phyloP scores from a whole-genome alignment of 139 green algal genomes.

The Chlorella sp. region DNA sequence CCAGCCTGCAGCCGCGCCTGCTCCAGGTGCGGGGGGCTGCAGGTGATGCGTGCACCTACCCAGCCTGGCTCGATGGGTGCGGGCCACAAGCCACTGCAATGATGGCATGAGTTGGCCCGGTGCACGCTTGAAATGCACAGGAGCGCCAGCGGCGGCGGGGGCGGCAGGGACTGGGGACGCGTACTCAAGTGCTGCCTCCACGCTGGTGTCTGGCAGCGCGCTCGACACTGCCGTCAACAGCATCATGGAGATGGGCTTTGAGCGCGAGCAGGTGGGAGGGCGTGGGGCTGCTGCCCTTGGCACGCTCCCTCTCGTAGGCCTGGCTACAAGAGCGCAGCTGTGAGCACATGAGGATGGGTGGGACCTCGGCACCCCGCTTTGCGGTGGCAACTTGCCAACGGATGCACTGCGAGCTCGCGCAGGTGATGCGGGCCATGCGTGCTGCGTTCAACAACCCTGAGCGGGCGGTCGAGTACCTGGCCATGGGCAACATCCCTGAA shows the following conservation, averaged over 20 bases:
- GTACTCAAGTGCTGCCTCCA: slow-evolving; percentile 52
- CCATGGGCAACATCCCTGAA: slow-evolving; percentile 71
- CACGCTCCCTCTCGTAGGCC: not conserved
- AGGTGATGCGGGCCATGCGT: slow-evolving; percentile 80
- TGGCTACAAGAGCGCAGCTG: not conserved
- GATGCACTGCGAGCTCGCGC: slow-evolving; percentile 10
- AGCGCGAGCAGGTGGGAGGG: slow-evolving; percentile 36
- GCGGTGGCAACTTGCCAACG: not conserved
- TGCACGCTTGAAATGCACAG: not conserved
- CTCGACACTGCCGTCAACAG: slow-evolving; percentile 64
- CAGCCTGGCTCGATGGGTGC: not conserved
- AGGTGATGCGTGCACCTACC: not conserved
- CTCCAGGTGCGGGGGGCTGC: not conserved
- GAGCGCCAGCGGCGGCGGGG: not conserved
- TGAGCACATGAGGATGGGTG: not conserved
- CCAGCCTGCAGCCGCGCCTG: not conserved
- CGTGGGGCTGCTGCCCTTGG: not conserved
- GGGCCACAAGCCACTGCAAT: not conserved
- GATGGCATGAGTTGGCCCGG: not conserved
- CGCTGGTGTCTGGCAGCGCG: slow-evolving; percentile 61
- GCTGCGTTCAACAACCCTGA: slow-evolving; percentile 99
- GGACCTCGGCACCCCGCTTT: not conserved
- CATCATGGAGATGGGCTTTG: slow-evolving; percentile 95
- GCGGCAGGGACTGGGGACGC: slow-evolving; percentile 19
- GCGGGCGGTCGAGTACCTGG: slow-evolving; percentile 96